Evolutionary conservation across 2,329 filamentous ascomycete species (phyloP), one percentile per base, ranked within the genome.

Genomic region (Colletotrichum orchidophilum): DNA sequence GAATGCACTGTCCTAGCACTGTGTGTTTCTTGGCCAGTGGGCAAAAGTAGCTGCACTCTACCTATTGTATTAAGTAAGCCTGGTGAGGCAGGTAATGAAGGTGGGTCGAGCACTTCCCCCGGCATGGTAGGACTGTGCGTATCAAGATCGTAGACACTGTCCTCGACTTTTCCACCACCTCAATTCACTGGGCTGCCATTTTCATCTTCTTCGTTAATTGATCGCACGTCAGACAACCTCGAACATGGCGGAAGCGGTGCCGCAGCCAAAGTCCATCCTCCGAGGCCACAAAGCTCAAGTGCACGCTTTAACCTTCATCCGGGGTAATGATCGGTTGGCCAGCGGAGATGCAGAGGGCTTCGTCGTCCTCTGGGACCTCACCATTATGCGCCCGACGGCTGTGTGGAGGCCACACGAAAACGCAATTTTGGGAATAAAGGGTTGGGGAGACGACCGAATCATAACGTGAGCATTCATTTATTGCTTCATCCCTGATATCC

Each of bases 341-440:
- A 96, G 94, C 0, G 96, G 93, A 42, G 96, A 99, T 81, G 93
- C 94, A 9, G 93, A 97, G 52, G 96, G 96, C 70, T 98, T 93
- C 87, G 86, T 97, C 39, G 88, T 97, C 7, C 83, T 95, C 26
- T 99, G 96, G 96, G 92, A 94, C 78, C 84, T 97, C 49, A 88
- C 92, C 29, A 93, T 91, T 62, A 95, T 97, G 85, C 88, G 96
- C 39, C 90, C 96, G 0, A 86, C 90, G 9, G 94, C 92, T 1
- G 94, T 96, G 3, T 99, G 96, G 96, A 92, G 89, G 76, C 93
- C 94, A 1, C 96, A 99, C 80, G 85, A 90, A 54, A 92, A 89
- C 39, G 89, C 94, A 24, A 91, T 98, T 31, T 85, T 98, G 18
- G 93, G 92, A 4, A 85, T 96, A 50, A 87, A 87, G 57, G 90